Conservation (phyloP, 225 moss, liverwort and hornwort genomes). For the Neckera pumila region DNA sequence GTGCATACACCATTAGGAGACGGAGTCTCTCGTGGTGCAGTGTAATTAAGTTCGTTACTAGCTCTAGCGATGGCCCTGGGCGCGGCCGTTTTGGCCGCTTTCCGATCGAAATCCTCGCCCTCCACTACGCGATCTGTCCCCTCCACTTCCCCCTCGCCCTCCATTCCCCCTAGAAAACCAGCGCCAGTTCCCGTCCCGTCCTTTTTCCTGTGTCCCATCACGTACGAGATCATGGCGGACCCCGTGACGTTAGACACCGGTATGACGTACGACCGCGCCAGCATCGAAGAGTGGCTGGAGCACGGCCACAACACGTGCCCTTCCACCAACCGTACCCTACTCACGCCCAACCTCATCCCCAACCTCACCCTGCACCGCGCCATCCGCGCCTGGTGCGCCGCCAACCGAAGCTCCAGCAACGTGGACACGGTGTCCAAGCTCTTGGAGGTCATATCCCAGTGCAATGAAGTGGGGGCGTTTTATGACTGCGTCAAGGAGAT, state of each 20-base stretch:
- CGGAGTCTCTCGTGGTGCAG: neutral
- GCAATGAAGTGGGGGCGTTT: neutral
- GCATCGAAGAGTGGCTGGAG: constrained; percentile 71
- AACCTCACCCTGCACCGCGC: constrained; percentile 66
- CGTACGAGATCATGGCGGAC: constrained; percentile 70
- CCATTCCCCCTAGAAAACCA: neutral
- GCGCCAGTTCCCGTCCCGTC: constrained; percentile 14
- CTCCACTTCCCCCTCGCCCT: neutral
- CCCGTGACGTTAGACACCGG: constrained; percentile 85
- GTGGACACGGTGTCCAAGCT: neutral
- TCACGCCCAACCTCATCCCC: constrained; percentile 42
- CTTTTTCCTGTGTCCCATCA: constrained; percentile 74
- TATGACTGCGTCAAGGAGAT: constrained; percentile 21
- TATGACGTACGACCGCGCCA: constrained; percentile 74
- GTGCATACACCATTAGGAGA: no score
- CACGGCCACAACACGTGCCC: constrained; percentile 70
- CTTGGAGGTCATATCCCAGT: neutral
- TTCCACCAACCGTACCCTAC: constrained; percentile 50
- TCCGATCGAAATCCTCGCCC: neutral
- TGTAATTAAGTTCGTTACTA: neutral
- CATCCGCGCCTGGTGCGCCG: constrained; percentile 67
- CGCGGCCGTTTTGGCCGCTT: neutral
- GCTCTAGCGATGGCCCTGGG: neutral
- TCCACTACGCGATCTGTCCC: neutral
- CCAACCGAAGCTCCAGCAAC: constrained; percentile 24